Base-by-base conservation (phyloP, 2,329 filamentous ascomycete genomes). In the Diaporthe sp. region DNA sequence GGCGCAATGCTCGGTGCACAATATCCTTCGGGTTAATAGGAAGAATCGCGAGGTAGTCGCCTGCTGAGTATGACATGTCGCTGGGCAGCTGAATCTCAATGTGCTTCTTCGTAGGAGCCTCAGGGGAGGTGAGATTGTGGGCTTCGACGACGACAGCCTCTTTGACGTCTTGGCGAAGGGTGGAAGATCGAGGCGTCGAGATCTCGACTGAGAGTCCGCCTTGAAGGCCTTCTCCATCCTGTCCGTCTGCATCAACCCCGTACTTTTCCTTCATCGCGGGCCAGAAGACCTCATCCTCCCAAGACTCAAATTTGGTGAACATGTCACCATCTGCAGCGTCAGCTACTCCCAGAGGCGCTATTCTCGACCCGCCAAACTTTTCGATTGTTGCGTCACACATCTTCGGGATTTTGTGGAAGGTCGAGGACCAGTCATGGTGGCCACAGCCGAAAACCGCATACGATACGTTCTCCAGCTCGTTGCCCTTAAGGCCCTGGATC, bases 41-140 rank as follows among this genome's bases (percentile, higher is more conserved):
- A 1, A 95, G 85, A 4, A 95, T 86, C 0, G 93, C 93, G 0
- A 96, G 88, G 80, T 96, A 96, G 81, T 96, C 94, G 13, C 94
- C 94, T 4, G 92, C 89, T 49, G 89, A 88, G 83, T 95, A 96
- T 0, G 87, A 88, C 87, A 91, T 88, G 73, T 89, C 90, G 0
- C 88, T 89, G 0, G 94, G 94, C 1, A 96, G 86, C 76, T 90
- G 89, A 39, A 95, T 90, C 76, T 91, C 90, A 28, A 94, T 88
- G 77, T 92, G 88, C 31, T 90, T 89, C 85, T 95, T 95, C 58
- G 85, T 85, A 0, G 90, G 85, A 37, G 86, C 87, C 0, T 85
- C 87, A 1, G 85, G 83, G 0, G 87, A 71, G n/a, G 78, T 91
- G 47, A 94, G 84, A 0, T 85, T 81, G 61, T 84, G 85, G 49